Evolutionary conservation across 2,329 filamentous ascomycete species (phyloP).

Genomic region (Coniochaeta sp.): DNA sequence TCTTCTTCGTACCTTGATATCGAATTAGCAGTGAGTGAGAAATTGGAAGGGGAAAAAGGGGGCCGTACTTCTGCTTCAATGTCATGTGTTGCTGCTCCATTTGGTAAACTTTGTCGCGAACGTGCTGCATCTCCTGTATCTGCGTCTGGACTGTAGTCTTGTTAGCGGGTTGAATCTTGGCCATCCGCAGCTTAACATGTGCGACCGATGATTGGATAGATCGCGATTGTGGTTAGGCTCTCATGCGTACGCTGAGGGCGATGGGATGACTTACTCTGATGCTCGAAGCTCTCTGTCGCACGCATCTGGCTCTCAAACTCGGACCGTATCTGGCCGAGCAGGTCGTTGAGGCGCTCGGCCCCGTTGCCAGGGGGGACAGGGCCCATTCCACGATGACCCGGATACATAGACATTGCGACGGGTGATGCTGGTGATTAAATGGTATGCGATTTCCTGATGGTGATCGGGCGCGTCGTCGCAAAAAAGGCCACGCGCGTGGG

Average conservation of each 20-base stretch:
- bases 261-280: conserved; percentile 69
- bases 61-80: conserved; percentile 81
- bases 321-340: conserved; percentile 81
- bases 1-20: conserved; percentile 90
- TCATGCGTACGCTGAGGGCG: background rate
- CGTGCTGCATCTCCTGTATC: conserved; percentile 90
- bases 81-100: conserved; percentile 85
- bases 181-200: no score
- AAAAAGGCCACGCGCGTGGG: background rate
- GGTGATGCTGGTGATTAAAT: background rate
- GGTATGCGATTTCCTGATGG: background rate
- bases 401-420: conserved; percentile 76
- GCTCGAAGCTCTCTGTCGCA: conserved; percentile 80
- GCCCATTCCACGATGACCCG: conserved; percentile 76
- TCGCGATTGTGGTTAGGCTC: no score
- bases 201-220: no score
- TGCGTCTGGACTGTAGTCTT: conserved; percentile 66
- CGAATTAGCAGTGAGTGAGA: no score
- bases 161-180: background rate
- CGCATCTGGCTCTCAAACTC: conserved; percentile 86
- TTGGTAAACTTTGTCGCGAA: conserved; percentile 86
- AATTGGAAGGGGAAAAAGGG: no score
- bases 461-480: background rate
- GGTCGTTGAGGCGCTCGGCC: conserved; percentile 71
- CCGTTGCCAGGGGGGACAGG: conserved; percentile 49